phyloP scores from a whole-genome alignment of 768 basidiomycete genomes.

The Mrakia gelida region DNA sequence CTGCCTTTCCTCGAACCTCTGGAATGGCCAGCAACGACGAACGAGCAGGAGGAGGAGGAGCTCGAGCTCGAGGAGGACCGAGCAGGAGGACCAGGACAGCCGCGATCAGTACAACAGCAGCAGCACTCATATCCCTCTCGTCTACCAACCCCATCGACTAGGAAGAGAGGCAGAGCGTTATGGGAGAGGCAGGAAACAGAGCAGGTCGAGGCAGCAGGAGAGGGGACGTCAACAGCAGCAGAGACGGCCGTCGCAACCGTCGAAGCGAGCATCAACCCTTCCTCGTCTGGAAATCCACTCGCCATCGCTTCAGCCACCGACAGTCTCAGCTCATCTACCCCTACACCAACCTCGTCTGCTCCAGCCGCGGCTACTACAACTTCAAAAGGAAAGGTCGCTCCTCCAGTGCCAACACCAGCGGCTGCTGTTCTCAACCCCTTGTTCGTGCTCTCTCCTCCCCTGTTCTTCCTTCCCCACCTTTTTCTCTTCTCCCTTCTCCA shows the following conservation, averaged over 20 bases:
- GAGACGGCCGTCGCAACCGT: not conserved
- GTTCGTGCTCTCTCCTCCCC: not conserved
- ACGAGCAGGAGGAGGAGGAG: not conserved
- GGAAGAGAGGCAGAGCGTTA: not conserved
- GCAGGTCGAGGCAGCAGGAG: not conserved
- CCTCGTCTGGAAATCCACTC: not conserved
- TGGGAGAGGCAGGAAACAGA: not conserved
- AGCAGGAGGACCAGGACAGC: not conserved
- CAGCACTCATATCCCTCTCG: not conserved
- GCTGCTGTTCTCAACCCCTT: slow-evolving; percentile 4
- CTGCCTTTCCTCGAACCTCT: not conserved
- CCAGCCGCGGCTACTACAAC: not conserved
- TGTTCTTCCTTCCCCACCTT: too few species aligned
- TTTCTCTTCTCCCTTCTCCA: too few species aligned
- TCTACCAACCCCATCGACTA: not conserved
- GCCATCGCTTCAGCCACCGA: not conserved
- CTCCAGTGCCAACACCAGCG: not conserved
- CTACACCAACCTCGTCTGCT: not conserved
- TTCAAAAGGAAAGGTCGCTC: not conserved
- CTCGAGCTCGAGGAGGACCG: not conserved
- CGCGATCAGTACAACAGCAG: not conserved
- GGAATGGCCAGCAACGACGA: not conserved
- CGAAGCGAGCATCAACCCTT: not conserved
- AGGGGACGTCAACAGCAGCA: too few species aligned
- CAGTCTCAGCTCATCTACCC: not conserved